Percentiles rank a stretch among this genome's conserved stretches.
These are phyloP conservation scores for Rhodotorula glutinis DNA, from an alignment of 1,284 basidiomycete genomes.

Conservation along the genomic window DNA sequence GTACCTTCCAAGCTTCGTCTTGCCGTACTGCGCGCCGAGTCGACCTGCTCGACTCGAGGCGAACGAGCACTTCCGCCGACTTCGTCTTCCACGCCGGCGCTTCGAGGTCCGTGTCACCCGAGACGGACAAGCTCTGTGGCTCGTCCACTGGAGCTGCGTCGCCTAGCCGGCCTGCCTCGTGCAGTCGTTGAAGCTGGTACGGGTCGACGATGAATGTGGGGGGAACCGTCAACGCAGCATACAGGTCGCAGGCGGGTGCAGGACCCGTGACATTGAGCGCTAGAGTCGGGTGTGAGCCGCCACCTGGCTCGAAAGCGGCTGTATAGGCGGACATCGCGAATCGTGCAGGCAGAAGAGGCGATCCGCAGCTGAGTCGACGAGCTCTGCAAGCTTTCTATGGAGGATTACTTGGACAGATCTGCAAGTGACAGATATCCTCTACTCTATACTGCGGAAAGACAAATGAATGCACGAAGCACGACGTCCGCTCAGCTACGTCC, in stretches of 20 bases:
- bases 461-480: background rate
- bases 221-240: conserved; percentile 20
- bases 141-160: conserved; percentile 61
- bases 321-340: background rate
- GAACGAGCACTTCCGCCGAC: background rate
- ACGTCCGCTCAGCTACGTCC: background rate
- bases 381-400: too few relatives aligned
- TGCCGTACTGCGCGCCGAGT: background rate
- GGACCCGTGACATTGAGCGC: background rate
- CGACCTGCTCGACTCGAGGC: background rate
- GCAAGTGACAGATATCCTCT: too few relatives aligned
- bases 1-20: conserved; percentile 2
- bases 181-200: conserved; percentile 37
- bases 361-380: too few relatives aligned
- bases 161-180: conserved; percentile 32
- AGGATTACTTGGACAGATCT: too few relatives aligned
- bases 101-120: conserved; percentile 49
- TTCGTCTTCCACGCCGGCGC: conserved; percentile 17
- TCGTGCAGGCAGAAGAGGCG: background rate
- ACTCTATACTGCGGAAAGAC: too few relatives aligned
- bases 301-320: background rate
- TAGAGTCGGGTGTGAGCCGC: background rate
- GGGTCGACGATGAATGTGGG: conserved; percentile 37
- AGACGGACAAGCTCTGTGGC: conserved; percentile 66
- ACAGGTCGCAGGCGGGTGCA: conserved; percentile 24